phyloP scores from a whole-genome alignment of 345 rosid genomes.

The Eucalyptus pauciflora region DNA sequence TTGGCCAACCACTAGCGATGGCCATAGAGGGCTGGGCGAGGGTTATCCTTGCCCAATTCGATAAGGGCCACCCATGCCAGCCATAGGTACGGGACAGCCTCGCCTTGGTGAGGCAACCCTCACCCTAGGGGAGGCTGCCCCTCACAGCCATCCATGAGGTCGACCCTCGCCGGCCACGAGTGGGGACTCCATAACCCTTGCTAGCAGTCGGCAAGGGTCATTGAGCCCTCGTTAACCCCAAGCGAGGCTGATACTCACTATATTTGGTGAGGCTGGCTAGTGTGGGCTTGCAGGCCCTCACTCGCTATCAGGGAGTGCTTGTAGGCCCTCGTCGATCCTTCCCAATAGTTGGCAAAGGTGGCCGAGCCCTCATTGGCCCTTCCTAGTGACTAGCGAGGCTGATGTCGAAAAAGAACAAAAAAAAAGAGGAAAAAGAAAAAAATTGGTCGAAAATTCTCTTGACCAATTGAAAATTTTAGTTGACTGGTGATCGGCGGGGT shows the following conservation, averaged over 20 bases:
- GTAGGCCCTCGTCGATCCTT: rapidly evolving
- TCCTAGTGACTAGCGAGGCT: rapidly evolving
- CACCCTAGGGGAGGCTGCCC: no score
- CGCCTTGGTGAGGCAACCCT: rapidly evolving
- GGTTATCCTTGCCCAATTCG: no score
- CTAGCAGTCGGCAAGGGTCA: rapidly evolving
- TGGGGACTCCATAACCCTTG: no score
- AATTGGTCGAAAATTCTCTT: rapidly evolving
- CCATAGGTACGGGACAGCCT: no score
- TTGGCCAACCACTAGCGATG: rapidly evolving
- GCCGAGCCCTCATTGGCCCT: rapidly evolving
- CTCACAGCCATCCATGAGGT: no score
- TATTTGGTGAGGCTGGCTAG: rapidly evolving
- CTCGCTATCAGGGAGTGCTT: rapidly evolving
- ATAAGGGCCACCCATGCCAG: no score
- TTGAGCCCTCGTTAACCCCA: no score
- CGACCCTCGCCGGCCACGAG: no score
- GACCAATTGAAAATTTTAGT: rapidly evolving
- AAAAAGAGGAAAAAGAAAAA: no score
- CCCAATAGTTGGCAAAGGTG: rapidly evolving
- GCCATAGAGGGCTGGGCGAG: no score
- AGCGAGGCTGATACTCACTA: no score
- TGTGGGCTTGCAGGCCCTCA: no score
- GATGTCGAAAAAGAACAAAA: rapidly evolving
- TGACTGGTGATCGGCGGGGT: rapidly evolving